Evolutionary conservation across 257 asterid species (phyloP).

Genomic region (Cinchona pubescens): DNA sequence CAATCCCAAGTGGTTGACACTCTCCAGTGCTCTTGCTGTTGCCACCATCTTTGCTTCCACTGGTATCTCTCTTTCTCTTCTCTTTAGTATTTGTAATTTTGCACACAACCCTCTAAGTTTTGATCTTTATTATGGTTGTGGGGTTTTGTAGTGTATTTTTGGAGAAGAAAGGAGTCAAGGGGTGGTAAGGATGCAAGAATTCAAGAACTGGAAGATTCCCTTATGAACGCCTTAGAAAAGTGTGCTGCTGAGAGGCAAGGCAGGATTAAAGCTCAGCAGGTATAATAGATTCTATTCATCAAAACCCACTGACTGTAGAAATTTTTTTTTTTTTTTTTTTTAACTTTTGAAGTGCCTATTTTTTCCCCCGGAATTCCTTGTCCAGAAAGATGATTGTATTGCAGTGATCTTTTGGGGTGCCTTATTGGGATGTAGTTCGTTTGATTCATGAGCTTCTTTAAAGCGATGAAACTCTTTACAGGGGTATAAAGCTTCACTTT

Average conservation of each 20-base stretch:
- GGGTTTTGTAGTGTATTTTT: constrained; percentile 39
- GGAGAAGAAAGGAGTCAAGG: constrained; percentile 59
- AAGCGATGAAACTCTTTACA: neutral
- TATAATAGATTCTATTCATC: constrained; percentile 9
- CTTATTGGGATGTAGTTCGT: neutral
- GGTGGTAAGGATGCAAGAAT: constrained; percentile 39
- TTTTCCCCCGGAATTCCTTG: too few species aligned
- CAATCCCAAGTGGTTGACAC: constrained; percentile 35
- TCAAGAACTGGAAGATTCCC: constrained; percentile 55
- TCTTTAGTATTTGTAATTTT: neutral
- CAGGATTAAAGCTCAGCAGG: constrained; percentile 91
- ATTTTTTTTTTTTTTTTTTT: neutral
- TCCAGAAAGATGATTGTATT: neutral
- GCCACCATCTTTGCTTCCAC: constrained; percentile 45
- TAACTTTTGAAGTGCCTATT: neutral
- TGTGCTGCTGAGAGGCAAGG: constrained; percentile 91
- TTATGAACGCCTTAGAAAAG: constrained; percentile 52
- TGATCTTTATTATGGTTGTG: neutral
- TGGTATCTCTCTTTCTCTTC: constrained; percentile 24
- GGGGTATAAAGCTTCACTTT: neutral
- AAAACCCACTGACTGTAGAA: neutral
- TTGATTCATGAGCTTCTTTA: neutral
- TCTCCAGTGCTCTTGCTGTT: constrained; percentile 41
- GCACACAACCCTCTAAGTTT: neutral
- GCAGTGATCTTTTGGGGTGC: neutral